Base-by-base conservation (phyloP, 768 basidiomycete genomes). In the Mycena alexandri region DNA sequence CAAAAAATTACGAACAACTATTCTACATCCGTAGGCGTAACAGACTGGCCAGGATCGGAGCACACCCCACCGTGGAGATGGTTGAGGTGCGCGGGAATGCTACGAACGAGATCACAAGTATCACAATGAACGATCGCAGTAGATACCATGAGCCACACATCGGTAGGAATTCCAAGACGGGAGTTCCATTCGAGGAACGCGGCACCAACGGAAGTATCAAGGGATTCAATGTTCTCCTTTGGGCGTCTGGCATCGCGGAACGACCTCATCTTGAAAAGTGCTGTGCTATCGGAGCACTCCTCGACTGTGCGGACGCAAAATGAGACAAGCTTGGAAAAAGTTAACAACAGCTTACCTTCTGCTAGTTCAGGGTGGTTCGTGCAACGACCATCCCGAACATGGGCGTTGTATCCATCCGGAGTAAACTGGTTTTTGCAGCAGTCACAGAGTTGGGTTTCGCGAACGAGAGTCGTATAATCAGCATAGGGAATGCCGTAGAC, bases 161-260 rank as follows among this genome's bases (percentile, higher is more conserved):
- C 66, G 2, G 52, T 14, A 2, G 66, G 66, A 3, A 67, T 17
- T 2, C 66, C 66, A 2, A 67, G 29, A 2, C 58, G 0, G 0
- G 58, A 60, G 41, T 67, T 67, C 65, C 65, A 67, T 19, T 67
- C 59, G 7, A 61, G 29, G 3, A 52, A 24, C 0, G 66, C 58
- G 29, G 43, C 14, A 0, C 52, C 59, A 2, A 67, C 10, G 0
- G 65, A 8, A 0, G 29, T 29, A 24, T 66, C 46, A 0, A 63
- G 10, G 1, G 47, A 57, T 42, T 53, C 50, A 0, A 14, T 19
- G 17, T 17, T 7, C 0, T 21, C 8, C 42, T 16, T 6, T 4
- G 51, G 61, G 3, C 21, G 6, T 38, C 34, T 29, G 21, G 8
- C 12, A 21, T 62, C 19, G 2, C 61, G 24, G 29, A 43, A 54